These are phyloP conservation scores for Nyctanthes arbortristis DNA, from an alignment of 257 asterid genomes.

Conservation along the genomic window DNA sequence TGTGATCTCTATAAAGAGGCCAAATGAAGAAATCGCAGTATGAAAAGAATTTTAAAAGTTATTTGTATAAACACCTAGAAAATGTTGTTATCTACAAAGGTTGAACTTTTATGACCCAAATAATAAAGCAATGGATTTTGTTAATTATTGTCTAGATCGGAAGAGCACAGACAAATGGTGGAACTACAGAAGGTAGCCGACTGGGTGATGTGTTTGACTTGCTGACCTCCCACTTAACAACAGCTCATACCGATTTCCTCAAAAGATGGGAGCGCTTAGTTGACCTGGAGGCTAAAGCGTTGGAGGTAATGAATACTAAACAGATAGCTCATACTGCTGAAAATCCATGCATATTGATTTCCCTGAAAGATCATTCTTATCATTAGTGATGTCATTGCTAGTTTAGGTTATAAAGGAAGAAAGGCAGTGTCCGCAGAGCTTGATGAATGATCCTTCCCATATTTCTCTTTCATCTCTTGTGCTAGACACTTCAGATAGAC, in stretches of 20 bases:
- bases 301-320: slow-evolving; percentile 58
- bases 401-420: slow-evolving; percentile 67
- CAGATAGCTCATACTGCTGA: slow-evolving; percentile 13
- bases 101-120: background rate
- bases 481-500: slow-evolving; percentile 57
- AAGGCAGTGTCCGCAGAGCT: slow-evolving; percentile 55
- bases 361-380: no score
- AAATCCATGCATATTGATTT: slow-evolving; percentile 20
- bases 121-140: background rate
- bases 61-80: background rate
- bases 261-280: slow-evolving; percentile 84
- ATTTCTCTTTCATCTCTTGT: slow-evolving; percentile 54
- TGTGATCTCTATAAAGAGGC: background rate
- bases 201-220: slow-evolving; percentile 71
- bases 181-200: slow-evolving; percentile 81
- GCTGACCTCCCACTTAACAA: slow-evolving; percentile 73
- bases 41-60: background rate
- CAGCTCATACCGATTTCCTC: slow-evolving; percentile 64
- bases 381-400: background rate
- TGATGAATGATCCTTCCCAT: slow-evolving; percentile 42
- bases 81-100: background rate
- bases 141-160: slow-evolving; percentile 23
- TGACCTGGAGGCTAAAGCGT: slow-evolving; percentile 85
- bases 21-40: background rate
- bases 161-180: slow-evolving; percentile 72